Base-by-base conservation (phyloP, 352 stramenopile species). In the Phytophthora boehmeriae region DNA sequence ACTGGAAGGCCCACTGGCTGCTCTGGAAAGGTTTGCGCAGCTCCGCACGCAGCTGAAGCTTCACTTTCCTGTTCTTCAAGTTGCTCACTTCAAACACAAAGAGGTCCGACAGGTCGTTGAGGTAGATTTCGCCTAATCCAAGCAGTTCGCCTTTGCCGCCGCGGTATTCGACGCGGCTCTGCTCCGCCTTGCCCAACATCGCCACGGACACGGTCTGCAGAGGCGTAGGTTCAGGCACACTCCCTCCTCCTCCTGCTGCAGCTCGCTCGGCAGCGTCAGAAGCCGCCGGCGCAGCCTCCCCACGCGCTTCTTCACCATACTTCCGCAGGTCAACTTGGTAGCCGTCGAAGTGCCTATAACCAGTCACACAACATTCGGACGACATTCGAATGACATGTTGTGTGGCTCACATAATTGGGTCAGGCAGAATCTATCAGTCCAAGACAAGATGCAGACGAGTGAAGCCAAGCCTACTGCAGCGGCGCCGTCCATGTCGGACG, bases 91-190 rank as follows among this genome's bases (percentile, higher is more conserved):
- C 85, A 41, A 96, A 89, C 45, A 92, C 73, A 52, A 83, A 87
- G 48, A 96, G 83, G 55, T 91, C 79, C 8, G 86, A 95, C 20
- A 95, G 67, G 54, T 95, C 88, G 55, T 93, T 95, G 25, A 96
- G 69, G 69, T 96, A 96, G 30, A 96, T 77, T 22, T 95, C 86
- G 25, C 87, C 86, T 25, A 96, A 73, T 8, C 64, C 73, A 14
- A 96, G 79, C 20, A 73, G 41, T 23, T 90, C 83, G 49, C 73
- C 67, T 48, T 86, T 87, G 45, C 59, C 61, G 44, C 75, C 75
- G 23, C 62, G 63, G 39, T 84, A 86, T 38, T 90, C 73, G 13
- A 85, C 61, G 38, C 71, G 72, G 23, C 65, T 70, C 43, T 78
- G 73, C 47, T 80, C 70, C 28, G 75, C 76, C 70, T 92, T 92